These are phyloP conservation scores for Colletotrichum ledebouriae DNA, from an alignment of 2,329 filamentous ascomycete species.

Conservation along the genomic window DNA sequence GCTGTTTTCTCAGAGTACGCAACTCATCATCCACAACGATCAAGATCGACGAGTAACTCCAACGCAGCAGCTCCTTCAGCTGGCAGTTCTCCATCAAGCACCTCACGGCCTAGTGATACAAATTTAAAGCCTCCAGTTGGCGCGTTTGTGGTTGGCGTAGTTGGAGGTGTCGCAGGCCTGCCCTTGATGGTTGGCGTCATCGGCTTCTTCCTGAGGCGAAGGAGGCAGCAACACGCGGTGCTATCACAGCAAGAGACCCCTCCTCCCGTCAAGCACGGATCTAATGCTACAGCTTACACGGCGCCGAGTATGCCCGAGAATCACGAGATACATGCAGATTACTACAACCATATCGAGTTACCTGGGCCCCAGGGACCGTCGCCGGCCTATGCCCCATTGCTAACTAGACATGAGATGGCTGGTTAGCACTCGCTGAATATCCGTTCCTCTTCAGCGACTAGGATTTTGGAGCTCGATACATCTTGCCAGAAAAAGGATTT, in stretches of 20 bases:
- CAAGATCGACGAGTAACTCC: too few species aligned
- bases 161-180: slow-evolving; percentile 59
- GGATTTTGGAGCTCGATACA: background rate
- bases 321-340: background rate
- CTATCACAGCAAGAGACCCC: background rate
- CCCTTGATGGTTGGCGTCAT: slow-evolving; percentile 53
- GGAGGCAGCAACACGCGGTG: background rate
- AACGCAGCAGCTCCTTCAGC: too few species aligned
- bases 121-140: slow-evolving; percentile 49
- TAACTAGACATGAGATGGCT: background rate
- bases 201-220: slow-evolving; percentile 57
- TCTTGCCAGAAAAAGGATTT: too few species aligned
- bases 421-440: too few species aligned
- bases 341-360: background rate
- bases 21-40: background rate
- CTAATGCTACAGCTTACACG: background rate
- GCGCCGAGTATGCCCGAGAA: background rate
- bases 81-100: too few species aligned
- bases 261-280: background rate
- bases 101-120: background rate
- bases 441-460: background rate
- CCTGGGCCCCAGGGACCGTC: background rate
- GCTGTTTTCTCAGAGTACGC: slow-evolving; percentile 43
- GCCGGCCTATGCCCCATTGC: fast-evolving
- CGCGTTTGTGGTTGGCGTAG: slow-evolving; percentile 60